Evolutionary conservation across 169 alveolate genomes (phyloP).

Genomic region (Hepatocystis sp.): DNA sequence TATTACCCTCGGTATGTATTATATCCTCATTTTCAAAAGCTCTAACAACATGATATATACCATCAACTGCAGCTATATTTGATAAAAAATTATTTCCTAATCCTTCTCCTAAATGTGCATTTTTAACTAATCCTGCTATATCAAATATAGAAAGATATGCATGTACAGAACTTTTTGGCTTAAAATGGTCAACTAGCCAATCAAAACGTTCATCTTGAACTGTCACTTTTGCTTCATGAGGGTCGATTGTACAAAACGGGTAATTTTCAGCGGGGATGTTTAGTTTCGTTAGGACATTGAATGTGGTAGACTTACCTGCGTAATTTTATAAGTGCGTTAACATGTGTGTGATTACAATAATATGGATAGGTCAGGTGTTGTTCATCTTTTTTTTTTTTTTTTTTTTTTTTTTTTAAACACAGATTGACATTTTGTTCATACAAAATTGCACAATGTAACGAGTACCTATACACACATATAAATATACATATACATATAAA

Average conservation of each 20-base stretch:
- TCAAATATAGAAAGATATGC: conserved; percentile 97
- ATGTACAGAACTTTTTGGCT: conserved; percentile 96
- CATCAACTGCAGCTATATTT: conserved; percentile 98
- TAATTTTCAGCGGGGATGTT: conserved; percentile 98
- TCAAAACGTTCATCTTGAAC: conserved; percentile 96
- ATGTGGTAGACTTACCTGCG: conserved; percentile 98
- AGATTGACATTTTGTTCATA: too few species aligned
- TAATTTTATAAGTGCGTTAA: too few species aligned
- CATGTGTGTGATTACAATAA: too few species aligned
- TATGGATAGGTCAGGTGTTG: too few species aligned
- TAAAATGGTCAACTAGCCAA: conserved; percentile 93
- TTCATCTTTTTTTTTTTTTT: too few species aligned
- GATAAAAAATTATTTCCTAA: conserved; percentile 99
- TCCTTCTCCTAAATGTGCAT: conserved; percentile 99
- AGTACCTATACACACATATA: too few species aligned
- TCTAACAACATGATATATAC: conserved; percentile 98
- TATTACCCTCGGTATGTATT: conserved; percentile 98
- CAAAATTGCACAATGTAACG: too few species aligned
- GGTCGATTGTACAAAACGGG: conserved; percentile 97
- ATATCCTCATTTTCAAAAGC: conserved; percentile 98
- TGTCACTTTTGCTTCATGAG: conserved; percentile 95
- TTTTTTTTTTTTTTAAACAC: too few species aligned
- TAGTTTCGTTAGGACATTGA: conserved; percentile 96
- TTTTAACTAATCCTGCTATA: conserved; percentile 99
- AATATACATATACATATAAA: too few species aligned